phyloP scores from a whole-genome alignment of 495 filamentous ascomycete genomes.

The Neurospora discreta region DNA sequence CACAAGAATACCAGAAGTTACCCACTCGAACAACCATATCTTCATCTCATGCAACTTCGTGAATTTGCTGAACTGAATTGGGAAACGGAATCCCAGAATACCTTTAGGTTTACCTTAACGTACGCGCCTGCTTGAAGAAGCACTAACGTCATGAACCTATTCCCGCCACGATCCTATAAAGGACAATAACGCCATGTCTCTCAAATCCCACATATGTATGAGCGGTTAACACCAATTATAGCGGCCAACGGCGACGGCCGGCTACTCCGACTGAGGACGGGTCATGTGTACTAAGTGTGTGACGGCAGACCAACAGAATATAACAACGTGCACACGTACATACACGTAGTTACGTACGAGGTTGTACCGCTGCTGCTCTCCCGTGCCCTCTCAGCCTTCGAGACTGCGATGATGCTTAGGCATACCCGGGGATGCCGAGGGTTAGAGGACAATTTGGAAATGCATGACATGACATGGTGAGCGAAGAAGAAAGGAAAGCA shows the following conservation, averaged over 20 bases:
- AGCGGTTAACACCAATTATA: not conserved
- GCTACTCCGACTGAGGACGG: not conserved
- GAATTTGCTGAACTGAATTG: not conserved
- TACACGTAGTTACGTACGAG: not conserved
- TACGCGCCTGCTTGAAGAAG: not conserved
- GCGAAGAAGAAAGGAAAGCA: too few species aligned
- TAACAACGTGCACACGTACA: not conserved
- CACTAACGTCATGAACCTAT: not conserved
- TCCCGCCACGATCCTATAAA: not conserved
- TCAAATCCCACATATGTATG: not conserved
- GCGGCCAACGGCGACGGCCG: not conserved
- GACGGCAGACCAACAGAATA: not conserved
- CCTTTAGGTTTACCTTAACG: not conserved
- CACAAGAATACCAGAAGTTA: slow-evolving; percentile 45
- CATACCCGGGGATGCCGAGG: not conserved
- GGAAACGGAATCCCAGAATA: not conserved
- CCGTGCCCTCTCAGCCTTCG: not conserved
- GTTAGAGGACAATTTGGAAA: not conserved
- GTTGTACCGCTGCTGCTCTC: not conserved
- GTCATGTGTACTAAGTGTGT: not conserved
- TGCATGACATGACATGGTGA: too few species aligned
- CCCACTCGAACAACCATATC: slow-evolving; percentile 29
- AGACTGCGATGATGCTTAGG: not conserved
- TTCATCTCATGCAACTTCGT: not conserved
- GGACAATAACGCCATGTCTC: not conserved